Evolutionary conservation across 1,139 yeast genomes (phyloP), one percentile per base, ranked within the genome.

Genomic region (Zygosaccharomyces sapae): DNA sequence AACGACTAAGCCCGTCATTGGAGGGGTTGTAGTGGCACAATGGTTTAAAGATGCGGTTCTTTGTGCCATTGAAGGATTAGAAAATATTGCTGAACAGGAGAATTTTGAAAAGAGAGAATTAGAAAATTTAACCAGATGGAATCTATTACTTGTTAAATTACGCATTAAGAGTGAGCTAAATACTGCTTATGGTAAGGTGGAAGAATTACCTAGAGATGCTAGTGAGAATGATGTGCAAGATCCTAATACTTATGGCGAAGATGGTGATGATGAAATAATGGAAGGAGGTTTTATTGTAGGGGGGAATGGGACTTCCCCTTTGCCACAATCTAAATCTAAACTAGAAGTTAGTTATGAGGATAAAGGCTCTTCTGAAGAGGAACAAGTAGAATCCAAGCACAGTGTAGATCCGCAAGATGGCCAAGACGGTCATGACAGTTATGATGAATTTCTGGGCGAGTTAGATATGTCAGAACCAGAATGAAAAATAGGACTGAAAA

Each of bases 21-120:
- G 83, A 3, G 98, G 98, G 1, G 76, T 89, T 24, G 84, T 92
- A 2, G 80, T 90, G 7, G 83, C 85, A 3, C 59, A 61, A 29
- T 83, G 83, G 56, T 79, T 70, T 54, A 71, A 71, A 51, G 95
- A 86, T 36, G 96, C 95, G 0, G 73, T 89, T 33, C 61, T 70
- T 24, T 70, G 74, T 0, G 81, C 83, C 0, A 71, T 82, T 39
- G 77, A 77, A 5, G 77, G 78, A 27, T 61, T 88, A 39, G 83
- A 81, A 44, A 74, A 74, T 45, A 43, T 50, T 1, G 18, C 38
- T 8, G 86, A 81, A 47, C 75, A 72, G 39, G 66, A 66, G 10
- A 80, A 79, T 38, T 72, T 71, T 29, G 72, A 70, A 45, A 69
- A 75, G 46, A 68, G 67, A 38, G 71, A 74, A 29, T 67, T 75